phyloP scores from a whole-genome alignment of 208 protist species.

The Trypanosoma conorhini region DNA sequence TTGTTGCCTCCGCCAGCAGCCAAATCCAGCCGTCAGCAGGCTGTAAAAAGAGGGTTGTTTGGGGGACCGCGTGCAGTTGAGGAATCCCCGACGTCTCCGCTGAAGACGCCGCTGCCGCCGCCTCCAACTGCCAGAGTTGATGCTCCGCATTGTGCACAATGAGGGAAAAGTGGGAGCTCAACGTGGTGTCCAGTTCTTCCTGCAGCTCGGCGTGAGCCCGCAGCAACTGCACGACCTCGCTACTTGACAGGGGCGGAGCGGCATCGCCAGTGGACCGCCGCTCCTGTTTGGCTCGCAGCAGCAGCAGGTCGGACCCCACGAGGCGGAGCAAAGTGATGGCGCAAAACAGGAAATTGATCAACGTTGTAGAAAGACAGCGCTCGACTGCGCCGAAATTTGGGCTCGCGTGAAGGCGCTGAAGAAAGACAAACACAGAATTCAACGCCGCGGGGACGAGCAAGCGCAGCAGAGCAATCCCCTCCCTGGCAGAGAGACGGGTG shows the following conservation, averaged over 20 bases:
- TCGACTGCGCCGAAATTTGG: conserved; percentile 15
- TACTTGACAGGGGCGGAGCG: background rate
- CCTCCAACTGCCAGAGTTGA: conserved; percentile 35
- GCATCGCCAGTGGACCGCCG: background rate
- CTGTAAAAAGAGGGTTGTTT: conserved; percentile 32
- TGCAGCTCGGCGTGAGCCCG: conserved; percentile 10
- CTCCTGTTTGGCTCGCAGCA: background rate
- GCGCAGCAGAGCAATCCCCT: conserved; percentile 38
- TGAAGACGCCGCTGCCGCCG: background rate
- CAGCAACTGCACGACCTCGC: background rate
- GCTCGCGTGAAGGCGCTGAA: conserved; percentile 32
- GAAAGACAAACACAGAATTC: conserved; percentile 29
- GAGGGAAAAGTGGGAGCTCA: conserved; percentile 29
- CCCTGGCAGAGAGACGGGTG: background rate
- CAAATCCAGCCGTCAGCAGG: conserved; percentile 42
- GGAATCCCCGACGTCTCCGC: conserved; percentile 11
- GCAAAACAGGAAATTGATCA: conserved; percentile 50
- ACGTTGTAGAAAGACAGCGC: conserved; percentile 14
- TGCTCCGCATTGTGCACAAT: conserved; percentile 41
- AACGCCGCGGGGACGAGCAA: conserved; percentile 32
- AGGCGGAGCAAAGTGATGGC: conserved; percentile 30
- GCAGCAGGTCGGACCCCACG: conserved; percentile 10
- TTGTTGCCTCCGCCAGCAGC: conserved; percentile 34
- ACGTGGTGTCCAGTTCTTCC: conserved; percentile 9
- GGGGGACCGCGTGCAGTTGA: conserved; percentile 35